Evolutionary conservation across 352 stramenopile species (phyloP), one percentile per base, ranked within the genome.

Genomic region (Phytophthora boehmeriae): DNA sequence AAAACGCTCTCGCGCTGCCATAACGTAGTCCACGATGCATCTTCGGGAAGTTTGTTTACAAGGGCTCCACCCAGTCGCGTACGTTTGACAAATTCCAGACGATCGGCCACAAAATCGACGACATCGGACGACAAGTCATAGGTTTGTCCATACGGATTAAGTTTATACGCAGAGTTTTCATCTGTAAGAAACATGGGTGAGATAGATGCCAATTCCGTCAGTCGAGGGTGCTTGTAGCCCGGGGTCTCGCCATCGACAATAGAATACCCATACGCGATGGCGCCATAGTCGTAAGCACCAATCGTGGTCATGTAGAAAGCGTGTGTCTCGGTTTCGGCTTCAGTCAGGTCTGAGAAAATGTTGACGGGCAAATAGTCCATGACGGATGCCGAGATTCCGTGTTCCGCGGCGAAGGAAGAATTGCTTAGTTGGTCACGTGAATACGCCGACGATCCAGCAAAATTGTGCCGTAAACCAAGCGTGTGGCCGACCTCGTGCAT

Each of bases 401-500:
- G 54, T 19, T 73, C 56, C 13, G 50, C 59, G 2, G 84, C 80
- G 46, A 86, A 92, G 16, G 43, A 47, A 28, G 75, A 47, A 52
- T 93, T 66, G 9, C 76, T 73, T 13, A 95, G 70, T 49, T 96
- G 61, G 13, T 75, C 51, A 14, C 80, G 66, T 16, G 82, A 80
- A 53, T 86, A 72, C 0, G 68, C 55, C 0, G 81, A 67, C 0
- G 83, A 89, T 10, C 76, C 88, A 6, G 71, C 76, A 69, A 96
- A 96, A 60, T 96, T 97, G 68, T 97, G 88, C 10, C 87, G 80
- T 10, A 96, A 71, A 5, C 86, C 88, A 2, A 97, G 77, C 11
- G 87, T 95, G 61, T 97, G 90, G 6, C 88, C 90, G 22, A 96
- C 87, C 68, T 97, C 88, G 53, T 97, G 89, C 82, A 96, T 93